phyloP scores from a whole-genome alignment of 805 yeast species.

The Cyberlindnera japonica region DNA sequence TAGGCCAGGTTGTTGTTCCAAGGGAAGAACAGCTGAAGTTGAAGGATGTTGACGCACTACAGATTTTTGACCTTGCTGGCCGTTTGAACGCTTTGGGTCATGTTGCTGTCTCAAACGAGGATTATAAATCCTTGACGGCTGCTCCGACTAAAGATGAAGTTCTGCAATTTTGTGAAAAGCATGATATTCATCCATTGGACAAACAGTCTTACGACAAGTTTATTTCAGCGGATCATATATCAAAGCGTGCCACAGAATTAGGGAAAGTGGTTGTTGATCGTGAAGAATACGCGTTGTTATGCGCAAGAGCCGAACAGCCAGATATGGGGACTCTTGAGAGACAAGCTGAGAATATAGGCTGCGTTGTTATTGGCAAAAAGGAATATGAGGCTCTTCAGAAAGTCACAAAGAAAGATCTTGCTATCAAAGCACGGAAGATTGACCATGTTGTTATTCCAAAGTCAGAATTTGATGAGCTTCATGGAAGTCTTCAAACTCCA shows the following conservation, averaged over 20 bases:
- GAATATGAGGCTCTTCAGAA: conserved; percentile 26
- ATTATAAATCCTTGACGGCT: conserved; percentile 3
- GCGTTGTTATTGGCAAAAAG: conserved; percentile 20
- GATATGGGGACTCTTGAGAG: conserved; percentile 18
- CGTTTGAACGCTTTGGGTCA: conserved; percentile 18
- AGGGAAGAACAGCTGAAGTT: conserved; percentile 11
- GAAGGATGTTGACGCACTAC: conserved; percentile 1
- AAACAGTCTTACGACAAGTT: conserved; percentile 9
- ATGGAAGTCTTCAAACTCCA: not conserved
- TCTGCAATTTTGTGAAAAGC: conserved; percentile 6
- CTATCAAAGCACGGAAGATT: conserved; percentile 27
- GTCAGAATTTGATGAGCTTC: conserved; percentile 16
- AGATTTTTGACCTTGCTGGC: not conserved
- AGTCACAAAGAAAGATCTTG: conserved; percentile 30
- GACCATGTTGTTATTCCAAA: conserved; percentile 29
- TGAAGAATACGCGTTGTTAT: conserved; percentile 24
- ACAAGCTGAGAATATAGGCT: conserved; percentile 22
- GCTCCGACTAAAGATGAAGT: conserved; percentile 9
- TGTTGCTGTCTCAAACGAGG: conserved; percentile 9
- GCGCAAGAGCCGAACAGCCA: conserved; percentile 24
- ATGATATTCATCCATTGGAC: conserved; percentile 11
- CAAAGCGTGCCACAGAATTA: conserved; percentile 8
- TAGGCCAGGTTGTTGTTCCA: conserved; percentile 5
- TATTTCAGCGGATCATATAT: conserved; percentile 9
- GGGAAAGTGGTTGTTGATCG: conserved; percentile 13